Evolutionary conservation across 257 asterid species (phyloP).

Genomic region (Solanum bulbocastanum): DNA sequence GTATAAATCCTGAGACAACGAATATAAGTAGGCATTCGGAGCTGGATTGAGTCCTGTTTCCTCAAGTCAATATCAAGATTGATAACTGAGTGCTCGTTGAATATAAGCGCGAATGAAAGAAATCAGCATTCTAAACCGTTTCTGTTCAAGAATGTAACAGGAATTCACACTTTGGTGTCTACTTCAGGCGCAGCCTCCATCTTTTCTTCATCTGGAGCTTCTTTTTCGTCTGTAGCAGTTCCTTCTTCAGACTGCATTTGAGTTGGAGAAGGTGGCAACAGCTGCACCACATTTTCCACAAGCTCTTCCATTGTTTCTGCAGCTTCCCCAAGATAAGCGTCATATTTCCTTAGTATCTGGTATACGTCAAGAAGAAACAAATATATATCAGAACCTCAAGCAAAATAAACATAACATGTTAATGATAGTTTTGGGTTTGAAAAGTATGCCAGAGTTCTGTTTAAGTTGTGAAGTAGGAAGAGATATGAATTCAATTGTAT

Average conservation of each 20-base stretch:
- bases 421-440: background rate
- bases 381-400: background rate
- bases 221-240: conserved; percentile 7
- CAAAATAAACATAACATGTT: background rate
- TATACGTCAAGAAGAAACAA: background rate
- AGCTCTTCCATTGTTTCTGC: conserved; percentile 24
- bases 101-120: background rate
- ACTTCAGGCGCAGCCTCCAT: background rate
- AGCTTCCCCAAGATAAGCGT: conserved; percentile 32
- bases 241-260: conserved; percentile 13
- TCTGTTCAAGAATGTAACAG: background rate
- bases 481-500: background rate
- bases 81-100: background rate
- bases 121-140: background rate
- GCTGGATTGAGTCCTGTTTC: background rate
- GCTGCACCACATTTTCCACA: conserved; percentile 18
- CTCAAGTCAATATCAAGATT: background rate
- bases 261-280: conserved; percentile 48
- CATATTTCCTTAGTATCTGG: conserved; percentile 56
- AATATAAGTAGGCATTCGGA: background rate
- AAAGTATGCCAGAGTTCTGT: background rate
- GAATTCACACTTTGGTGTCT: background rate
- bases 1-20: background rate
- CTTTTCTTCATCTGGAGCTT: conserved; percentile 5
- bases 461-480: background rate